phyloP scores from a whole-genome alignment of 225 moss, liverwort and hornwort genomes.

The Physcomitrium patens region DNA sequence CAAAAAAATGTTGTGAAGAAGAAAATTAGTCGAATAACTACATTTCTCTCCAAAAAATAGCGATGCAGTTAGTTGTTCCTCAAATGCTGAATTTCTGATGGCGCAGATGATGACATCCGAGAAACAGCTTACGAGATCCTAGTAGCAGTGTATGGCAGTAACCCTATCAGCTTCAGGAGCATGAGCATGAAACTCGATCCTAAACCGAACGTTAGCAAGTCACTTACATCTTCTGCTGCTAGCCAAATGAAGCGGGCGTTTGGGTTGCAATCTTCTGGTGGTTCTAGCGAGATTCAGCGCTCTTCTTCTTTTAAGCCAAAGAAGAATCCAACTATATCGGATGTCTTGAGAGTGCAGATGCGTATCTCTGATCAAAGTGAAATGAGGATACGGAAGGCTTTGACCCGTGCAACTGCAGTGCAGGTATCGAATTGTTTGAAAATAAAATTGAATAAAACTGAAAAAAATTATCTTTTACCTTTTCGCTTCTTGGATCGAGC shows the following conservation, averaged over 20 bases:
- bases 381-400: slow-evolving; percentile 49
- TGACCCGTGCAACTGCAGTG: slow-evolving; percentile 59
- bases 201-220: slow-evolving; percentile 37
- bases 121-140: slow-evolving; percentile 95
- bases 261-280: slow-evolving; percentile 55
- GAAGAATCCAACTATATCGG: slow-evolving; percentile 40
- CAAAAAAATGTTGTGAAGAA: not conserved
- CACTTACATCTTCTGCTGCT: slow-evolving; percentile 62
- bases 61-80: not conserved
- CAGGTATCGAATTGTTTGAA: slow-evolving; percentile 36
- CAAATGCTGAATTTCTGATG: slow-evolving; percentile 23
- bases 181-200: slow-evolving; percentile 44
- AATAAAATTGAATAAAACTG: not conserved
- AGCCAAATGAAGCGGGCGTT: slow-evolving; percentile 64
- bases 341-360: slow-evolving; percentile 55
- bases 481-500: slow-evolving; percentile 20
- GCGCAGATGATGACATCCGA: slow-evolving; percentile 76
- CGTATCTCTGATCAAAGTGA: slow-evolving; percentile 54
- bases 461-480: not conserved
- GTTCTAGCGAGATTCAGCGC: slow-evolving; percentile 42
- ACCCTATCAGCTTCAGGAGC: slow-evolving; percentile 69
- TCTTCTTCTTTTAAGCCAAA: slow-evolving; percentile 57
- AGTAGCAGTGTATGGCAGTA: slow-evolving; percentile 73
- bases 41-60: not conserved
- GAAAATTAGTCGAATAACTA: not conserved